These are phyloP conservation scores for Blastomyces silverae DNA, from an alignment of 2,329 filamentous ascomycete genomes.

Conservation along the genomic window DNA sequence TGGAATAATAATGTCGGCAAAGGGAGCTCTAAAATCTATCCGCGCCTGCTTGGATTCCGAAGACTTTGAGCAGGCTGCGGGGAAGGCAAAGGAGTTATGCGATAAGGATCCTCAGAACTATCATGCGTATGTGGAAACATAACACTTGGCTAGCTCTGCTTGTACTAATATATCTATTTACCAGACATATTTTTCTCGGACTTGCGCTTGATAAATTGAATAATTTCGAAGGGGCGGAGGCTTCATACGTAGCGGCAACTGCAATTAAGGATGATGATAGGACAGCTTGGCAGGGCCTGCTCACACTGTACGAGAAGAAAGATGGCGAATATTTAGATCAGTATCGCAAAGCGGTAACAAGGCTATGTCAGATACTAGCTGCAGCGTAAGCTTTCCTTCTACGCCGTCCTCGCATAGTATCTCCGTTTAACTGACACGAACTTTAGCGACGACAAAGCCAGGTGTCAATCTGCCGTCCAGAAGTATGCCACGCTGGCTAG, in stretches of 20 bases:
- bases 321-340: slow-evolving; percentile 60
- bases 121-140: slow-evolving; percentile 57
- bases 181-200: slow-evolving; percentile 74
- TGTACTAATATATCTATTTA: slow-evolving; percentile 14
- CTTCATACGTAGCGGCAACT: slow-evolving; percentile 66
- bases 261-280: slow-evolving; percentile 64
- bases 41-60: slow-evolving; percentile 69
- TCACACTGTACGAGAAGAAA: slow-evolving; percentile 77
- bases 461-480: slow-evolving; percentile 61
- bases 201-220: slow-evolving; percentile 74
- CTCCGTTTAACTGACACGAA: slow-evolving; percentile 9
- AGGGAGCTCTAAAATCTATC: slow-evolving; percentile 73
- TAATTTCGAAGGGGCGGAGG: slow-evolving; percentile 64
- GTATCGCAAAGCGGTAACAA: slow-evolving; percentile 67
- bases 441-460: slow-evolving; percentile 50
- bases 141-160: not conserved
- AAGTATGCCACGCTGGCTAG: slow-evolving; percentile 72
- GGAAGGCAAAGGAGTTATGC: slow-evolving; percentile 62
- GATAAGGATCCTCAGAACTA: slow-evolving; percentile 70
- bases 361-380: slow-evolving; percentile 67
- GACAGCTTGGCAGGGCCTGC: slow-evolving; percentile 86
- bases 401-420: not conserved
- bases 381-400: slow-evolving; percentile 46
- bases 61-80: slow-evolving; percentile 68
- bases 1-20: slow-evolving; percentile 42